Percentiles rank a stretch among this genome's conserved stretches.
Conservation (phyloP, 2,329 filamentous ascomycete genomes). For the Fusarium sterilihyphosum region DNA sequence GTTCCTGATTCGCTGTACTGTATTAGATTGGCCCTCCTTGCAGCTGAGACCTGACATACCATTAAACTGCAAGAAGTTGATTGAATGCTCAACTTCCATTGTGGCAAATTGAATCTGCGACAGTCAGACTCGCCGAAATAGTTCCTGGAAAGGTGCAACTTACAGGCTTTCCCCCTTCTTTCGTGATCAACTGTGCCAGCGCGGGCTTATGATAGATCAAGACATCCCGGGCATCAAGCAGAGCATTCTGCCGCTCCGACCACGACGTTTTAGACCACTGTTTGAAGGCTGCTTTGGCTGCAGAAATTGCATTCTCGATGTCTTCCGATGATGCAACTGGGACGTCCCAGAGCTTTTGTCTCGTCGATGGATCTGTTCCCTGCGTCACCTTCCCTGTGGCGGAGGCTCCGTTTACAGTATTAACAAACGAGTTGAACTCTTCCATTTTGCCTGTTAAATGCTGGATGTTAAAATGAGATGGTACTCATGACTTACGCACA, state of each 20-base stretch:
- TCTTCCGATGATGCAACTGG: not conserved
- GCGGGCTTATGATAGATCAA: not conserved
- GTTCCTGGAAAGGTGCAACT: fast-evolving
- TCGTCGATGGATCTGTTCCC: conserved; percentile 1
- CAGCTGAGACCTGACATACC: not conserved
- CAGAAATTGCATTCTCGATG: not conserved
- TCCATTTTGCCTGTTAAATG: not conserved
- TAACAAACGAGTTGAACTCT: not conserved
- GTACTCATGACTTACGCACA: not conserved
- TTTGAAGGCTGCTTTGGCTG: not conserved
- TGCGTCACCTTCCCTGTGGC: not conserved
- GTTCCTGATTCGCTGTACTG: not conserved
- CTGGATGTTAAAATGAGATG: fast-evolving
- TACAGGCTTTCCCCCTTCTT: conserved; percentile 1
- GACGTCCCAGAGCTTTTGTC: conserved; percentile 2
- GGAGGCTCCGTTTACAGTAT: not conserved
- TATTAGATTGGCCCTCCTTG: not conserved
- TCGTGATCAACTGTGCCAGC: not conserved
- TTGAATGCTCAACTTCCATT: not conserved
- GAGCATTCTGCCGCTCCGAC: not conserved
- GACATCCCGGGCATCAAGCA: not conserved
- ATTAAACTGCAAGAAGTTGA: conserved; percentile 1
- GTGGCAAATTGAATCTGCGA: not conserved
- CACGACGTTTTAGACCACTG: not conserved
- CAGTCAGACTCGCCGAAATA: not conserved